Evolutionary conservation across 306 rosid species (phyloP), one percentile per base, ranked within the genome.

Genomic region (Quercus rubra): DNA sequence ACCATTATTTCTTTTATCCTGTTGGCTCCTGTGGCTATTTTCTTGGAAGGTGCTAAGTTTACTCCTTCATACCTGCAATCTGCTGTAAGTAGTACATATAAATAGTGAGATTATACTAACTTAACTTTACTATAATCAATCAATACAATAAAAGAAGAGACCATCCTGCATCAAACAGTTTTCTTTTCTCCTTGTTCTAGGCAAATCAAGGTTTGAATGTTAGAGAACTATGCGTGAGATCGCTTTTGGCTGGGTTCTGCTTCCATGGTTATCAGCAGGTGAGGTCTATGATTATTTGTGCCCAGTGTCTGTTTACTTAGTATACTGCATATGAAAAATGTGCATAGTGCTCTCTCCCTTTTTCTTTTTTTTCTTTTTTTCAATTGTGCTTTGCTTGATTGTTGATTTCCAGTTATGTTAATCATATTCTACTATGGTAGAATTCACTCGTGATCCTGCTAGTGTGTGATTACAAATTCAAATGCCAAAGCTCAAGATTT

Each of bases 191-290:
- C 76, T 46, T 66, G 38, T 27, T 11, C 1, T 59, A 88, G 96
- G 93, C 87, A 86, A 82, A 80, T 68, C 91, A 89, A 78, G 93
- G 96, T 54, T 70, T 91, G 75, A 92, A 89, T 75, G 76, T 91
- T 38, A 86, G 81, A 83, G 89, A 85, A 83, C 85, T 92, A 31
- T 86, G 86, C 71, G 77, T 86, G 72, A 88, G 87, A 88, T 81
- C 75, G 33, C 77, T 92, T 83, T 72, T 92, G 70, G 81, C 97
- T 41, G 97, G 91, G 0, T 79, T 92, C 86, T 92, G 93, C 84
- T 86, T 92, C 80, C 92, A 89, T 71, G 74, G 90, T 74, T 92
- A 88, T 74, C 97, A 90, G 77, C 96, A 90, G 93, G 97, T 89
- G 55, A 75, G 80, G 55, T 70, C 46, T 77, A 81, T 75, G 77